phyloP scores from a whole-genome alignment of 306 rosid genomes.

The Glycine latifolia region DNA sequence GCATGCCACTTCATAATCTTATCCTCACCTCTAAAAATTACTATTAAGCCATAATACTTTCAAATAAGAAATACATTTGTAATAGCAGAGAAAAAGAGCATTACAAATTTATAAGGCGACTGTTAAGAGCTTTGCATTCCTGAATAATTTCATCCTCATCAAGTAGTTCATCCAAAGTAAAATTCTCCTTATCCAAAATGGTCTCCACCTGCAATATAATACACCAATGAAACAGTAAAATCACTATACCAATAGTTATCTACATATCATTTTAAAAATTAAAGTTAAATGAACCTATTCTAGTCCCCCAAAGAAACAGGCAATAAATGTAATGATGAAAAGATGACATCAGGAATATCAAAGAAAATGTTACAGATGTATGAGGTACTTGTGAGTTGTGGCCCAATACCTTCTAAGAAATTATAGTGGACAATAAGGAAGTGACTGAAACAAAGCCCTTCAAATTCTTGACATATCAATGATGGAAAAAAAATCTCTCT shows the following conservation, averaged over 20 bases:
- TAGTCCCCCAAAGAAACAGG: slow-evolving; percentile 13
- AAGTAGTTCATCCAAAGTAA: slow-evolving; percentile 89
- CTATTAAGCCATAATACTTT: not conserved
- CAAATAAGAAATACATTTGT: slow-evolving; percentile 21
- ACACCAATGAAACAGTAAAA: slow-evolving; percentile 40
- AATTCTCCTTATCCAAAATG: slow-evolving; percentile 90
- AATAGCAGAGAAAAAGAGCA: slow-evolving; percentile 42
- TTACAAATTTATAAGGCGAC: slow-evolving; percentile 99
- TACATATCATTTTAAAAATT: slow-evolving; percentile 16
- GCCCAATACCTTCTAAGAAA: slow-evolving; percentile 21
- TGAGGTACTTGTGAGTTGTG: not conserved
- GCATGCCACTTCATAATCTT: slow-evolving; percentile 18
- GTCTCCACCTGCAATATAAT: slow-evolving; percentile 87
- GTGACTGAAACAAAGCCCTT: not conserved
- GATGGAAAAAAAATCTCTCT: not conserved
- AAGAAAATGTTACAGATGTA: slow-evolving; percentile 30
- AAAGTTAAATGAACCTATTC: slow-evolving; percentile 20
- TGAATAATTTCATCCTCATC: slow-evolving; percentile 99
- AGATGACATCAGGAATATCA: slow-evolving; percentile 31
- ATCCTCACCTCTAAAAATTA: slow-evolving; percentile 1
- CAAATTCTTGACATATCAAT: not conserved
- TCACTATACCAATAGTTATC: not conserved
- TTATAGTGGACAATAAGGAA: not conserved
- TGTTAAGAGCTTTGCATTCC: slow-evolving; percentile 96
- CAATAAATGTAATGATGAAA: slow-evolving; percentile 13